phyloP scores from a whole-genome alignment of 2,329 filamentous ascomycete species.

The Aspergillus terreus region DNA sequence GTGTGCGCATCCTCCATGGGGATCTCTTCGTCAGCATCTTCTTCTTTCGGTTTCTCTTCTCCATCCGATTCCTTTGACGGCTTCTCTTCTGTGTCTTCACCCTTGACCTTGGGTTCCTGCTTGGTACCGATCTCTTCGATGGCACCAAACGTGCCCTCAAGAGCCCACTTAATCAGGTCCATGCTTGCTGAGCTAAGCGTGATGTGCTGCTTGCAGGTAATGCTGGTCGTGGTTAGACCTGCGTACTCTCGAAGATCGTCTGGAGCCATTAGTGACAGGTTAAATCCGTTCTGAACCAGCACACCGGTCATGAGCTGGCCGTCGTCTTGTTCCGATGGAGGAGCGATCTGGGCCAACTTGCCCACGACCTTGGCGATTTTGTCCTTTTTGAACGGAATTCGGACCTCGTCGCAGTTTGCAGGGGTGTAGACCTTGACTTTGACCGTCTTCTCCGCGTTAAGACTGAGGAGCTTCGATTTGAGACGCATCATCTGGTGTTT shows the following conservation, averaged over 20 bases:
- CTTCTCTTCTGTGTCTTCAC: conserved; percentile 23
- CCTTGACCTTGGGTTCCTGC: conserved; percentile 17
- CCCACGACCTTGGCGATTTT: conserved; percentile 96
- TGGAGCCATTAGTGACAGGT: conserved; percentile 92
- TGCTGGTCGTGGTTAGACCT: conserved; percentile 91
- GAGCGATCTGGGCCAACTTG: conserved; percentile 77
- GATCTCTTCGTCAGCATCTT: conserved; percentile 46
- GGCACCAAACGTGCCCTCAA: conserved; percentile 89
- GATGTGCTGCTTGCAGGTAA: conserved; percentile 86
- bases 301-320: conserved; percentile 76
- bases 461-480: conserved; percentile 89
- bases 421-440: conserved; percentile 93
- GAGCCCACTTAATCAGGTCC: conserved; percentile 87
- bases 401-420: conserved; percentile 89
- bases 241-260: conserved; percentile 95
- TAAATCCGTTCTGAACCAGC: conserved; percentile 95
- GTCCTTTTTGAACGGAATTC: conserved; percentile 92
- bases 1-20: conserved; percentile 32
- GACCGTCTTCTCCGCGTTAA: conserved; percentile 74
- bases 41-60: conserved; percentile 27
- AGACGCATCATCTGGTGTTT: conserved; percentile 97
- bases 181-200: conserved; percentile 83
- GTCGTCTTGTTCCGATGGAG: conserved; percentile 52
- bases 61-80: conserved; percentile 37
- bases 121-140: conserved; percentile 56